Base-by-base conservation (phyloP, 768 basidiomycete genomes). In the Strobilomyces dryophilus region DNA sequence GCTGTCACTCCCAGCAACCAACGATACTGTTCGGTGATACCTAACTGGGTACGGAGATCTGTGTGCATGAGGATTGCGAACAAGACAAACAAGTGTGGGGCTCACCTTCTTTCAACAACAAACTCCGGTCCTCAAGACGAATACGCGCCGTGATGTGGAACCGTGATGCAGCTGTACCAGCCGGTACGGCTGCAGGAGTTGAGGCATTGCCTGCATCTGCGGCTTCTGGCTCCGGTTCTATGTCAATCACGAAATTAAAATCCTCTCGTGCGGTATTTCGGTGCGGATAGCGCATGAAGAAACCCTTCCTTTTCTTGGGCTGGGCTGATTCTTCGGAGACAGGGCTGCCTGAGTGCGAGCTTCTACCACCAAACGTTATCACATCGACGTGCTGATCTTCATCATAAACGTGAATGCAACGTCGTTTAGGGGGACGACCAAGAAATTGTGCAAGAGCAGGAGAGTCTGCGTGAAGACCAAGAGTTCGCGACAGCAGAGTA, bases 361-460 rank as follows among this genome's bases (percentile, higher is more conserved):
- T 14, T 11, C 20, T 45, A n/a, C 45, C 47, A 7, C 61, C 64
- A 0, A 53, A 41, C 17, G 60, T 53, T 3, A 62, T 54, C 27
- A 79, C 67, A 48, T 77, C 71, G 31, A 76, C 65, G 1, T 56
- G 24, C 18, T 64, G 65, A 39, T 69, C 66, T 35, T 73, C 68
- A 45, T 63, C 64, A 35, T 71, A 63, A 10, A 69, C 68, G 32
- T 73, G 67, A 52, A 80, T 75, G 20, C 66, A 65, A 26, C 77
- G 73, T 44, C 71, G 71, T 60, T 71, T 74, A 0, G 74, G 69
- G 17, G 66, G 65, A 49, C 73, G 72, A 8, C 79, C 78, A 31
- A 80, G 72, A 60, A 80, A 80, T 6, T 71, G 76, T 12, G 79
- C 79, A 18, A 80, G 71, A 1, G 76, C 75, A 26, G 79, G 75